Percentiles rank a stretch among this genome's conserved stretches.
Evolutionary conservation across 495 filamentous ascomycete species (phyloP).

Genomic region (Immersiella caudata): DNA sequence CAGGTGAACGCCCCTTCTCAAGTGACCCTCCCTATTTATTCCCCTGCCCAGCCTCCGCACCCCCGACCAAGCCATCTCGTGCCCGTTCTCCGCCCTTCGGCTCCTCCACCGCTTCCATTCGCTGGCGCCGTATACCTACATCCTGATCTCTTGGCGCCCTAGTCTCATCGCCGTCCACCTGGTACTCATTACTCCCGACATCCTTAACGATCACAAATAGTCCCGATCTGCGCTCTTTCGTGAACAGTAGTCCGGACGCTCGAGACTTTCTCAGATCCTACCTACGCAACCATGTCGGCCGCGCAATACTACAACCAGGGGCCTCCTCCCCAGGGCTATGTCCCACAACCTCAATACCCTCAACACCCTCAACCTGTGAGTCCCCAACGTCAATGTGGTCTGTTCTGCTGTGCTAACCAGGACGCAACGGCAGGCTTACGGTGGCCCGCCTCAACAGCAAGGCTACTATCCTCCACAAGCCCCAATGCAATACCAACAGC

Average conservation of each 20-base stretch:
- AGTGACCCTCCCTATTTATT: neutral
- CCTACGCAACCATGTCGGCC: slow-evolving; percentile 31
- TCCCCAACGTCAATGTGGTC: neutral
- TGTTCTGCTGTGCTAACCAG: neutral
- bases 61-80: neutral
- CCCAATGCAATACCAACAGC: slow-evolving; percentile 60
- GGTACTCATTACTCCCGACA: neutral
- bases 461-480: slow-evolving; percentile 38
- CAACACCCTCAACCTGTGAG: slow-evolving; percentile 39
- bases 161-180: neutral
- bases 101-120: neutral
- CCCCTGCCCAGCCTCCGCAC: neutral
- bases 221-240: too few species aligned
- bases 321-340: slow-evolving; percentile 26
- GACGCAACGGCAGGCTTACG: slow-evolving; percentile 18
- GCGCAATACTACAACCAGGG: slow-evolving; percentile 40
- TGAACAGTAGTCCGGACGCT: too few species aligned
- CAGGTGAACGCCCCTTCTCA: neutral
- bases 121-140: neutral
- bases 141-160: neutral
- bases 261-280: neutral
- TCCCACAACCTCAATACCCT: slow-evolving; percentile 35
- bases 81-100: neutral
- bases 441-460: slow-evolving; percentile 24
- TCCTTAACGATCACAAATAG: neutral